Base-by-base conservation (phyloP, 352 stramenopile species). In the Pythium coloratum region DNA sequence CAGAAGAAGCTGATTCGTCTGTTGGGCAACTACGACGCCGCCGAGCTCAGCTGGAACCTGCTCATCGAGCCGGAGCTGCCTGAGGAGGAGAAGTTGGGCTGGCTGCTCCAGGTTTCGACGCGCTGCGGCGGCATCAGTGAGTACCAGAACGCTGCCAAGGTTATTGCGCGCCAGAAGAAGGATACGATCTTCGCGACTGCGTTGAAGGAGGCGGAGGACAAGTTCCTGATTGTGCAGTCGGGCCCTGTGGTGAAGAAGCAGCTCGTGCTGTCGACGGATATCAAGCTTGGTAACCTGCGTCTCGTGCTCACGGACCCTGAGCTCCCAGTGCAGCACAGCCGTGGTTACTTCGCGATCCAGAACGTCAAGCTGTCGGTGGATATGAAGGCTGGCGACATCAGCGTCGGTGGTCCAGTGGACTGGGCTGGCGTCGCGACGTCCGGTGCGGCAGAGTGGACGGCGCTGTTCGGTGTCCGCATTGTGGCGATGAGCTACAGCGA, bases 1-100 rank as follows among this genome's bases (percentile, higher is more conserved):
- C 75, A 82, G 59, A 76, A 76, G 56, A 77, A 82, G 57, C 47
- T 82, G 0, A 54, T 77, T 53, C 72, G 75, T 40, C 36, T 82
- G 33, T 53, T 82, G 18, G 59, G 72, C 20, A 67, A 82, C 59
- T 77, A 77, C 32, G 69, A 80, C 28, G 72, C 69, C 0, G 69
- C 75, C 7, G 55, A 77, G 28, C 46, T 69, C 2, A 64, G 51
- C 33, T 82, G 72, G 72, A 70, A 71, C 6, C 32, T 67, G 24
- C 26, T 82, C 26, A 67, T 80, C 62, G 24, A 56, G 9, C 69
- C 72, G 8, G 70, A 73, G n/a, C 38, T 79, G 14, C 6, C 62
- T 1, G 47, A 4, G 10, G 51, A 57, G 5, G 64, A 76, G 56
- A 50, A 58, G 55, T 62, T 34, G 13, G 65, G 76, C 3, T 82